A percentile compares a stretch with the other conserved stretches of the same genome.
Evolutionary conservation across 352 stramenopile species (phyloP).

Genomic region (Hyaloperonospora arabidopsidis): DNA sequence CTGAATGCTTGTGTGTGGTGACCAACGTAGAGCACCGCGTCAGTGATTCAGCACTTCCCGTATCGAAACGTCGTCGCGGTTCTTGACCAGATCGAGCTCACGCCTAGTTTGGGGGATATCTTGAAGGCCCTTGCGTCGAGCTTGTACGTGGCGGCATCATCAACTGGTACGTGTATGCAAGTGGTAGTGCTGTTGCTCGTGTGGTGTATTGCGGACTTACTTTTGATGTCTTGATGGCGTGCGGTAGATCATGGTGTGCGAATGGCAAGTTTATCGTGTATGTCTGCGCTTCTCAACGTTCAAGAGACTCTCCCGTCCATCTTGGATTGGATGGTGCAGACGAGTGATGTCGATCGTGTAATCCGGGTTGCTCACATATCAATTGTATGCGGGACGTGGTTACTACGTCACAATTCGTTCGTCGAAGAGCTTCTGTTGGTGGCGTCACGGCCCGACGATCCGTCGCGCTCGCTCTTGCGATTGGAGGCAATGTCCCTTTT

Average conservation of each 20-base stretch:
- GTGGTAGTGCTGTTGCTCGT: neutral
- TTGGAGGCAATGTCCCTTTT: conserved; percentile 80
- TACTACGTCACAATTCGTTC: conserved; percentile 56
- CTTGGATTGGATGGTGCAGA: conserved; percentile 66
- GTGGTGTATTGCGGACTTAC: neutral
- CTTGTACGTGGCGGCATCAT: conserved; percentile 52
- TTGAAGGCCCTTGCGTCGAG: conserved; percentile 60
- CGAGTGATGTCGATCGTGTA: conserved; percentile 34
- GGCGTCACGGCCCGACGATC: conserved; percentile 53
- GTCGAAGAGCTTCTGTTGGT: conserved; percentile 68
- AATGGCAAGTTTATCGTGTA: conserved; percentile 70
- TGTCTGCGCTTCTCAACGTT: conserved; percentile 70
- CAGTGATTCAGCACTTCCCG: conserved; percentile 71
- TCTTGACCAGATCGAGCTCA: conserved; percentile 44
- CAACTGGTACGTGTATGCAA: conserved; percentile 33
- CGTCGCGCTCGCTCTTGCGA: conserved; percentile 42
- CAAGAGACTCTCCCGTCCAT: conserved; percentile 53
- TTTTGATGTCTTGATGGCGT: neutral
- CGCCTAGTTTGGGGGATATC: conserved; percentile 51
- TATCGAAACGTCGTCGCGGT: conserved; percentile 53
- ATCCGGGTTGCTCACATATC: conserved; percentile 52
- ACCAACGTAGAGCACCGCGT: conserved; percentile 40
- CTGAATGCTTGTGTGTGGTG: conserved; percentile 5
- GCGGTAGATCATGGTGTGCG: conserved; percentile 63
- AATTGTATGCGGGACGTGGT: conserved; percentile 53